Evolutionary conservation across 2,329 filamentous ascomycete species (phyloP), one percentile per base, ranked within the genome.

Genomic region (Alternaria triticimaculans): DNA sequence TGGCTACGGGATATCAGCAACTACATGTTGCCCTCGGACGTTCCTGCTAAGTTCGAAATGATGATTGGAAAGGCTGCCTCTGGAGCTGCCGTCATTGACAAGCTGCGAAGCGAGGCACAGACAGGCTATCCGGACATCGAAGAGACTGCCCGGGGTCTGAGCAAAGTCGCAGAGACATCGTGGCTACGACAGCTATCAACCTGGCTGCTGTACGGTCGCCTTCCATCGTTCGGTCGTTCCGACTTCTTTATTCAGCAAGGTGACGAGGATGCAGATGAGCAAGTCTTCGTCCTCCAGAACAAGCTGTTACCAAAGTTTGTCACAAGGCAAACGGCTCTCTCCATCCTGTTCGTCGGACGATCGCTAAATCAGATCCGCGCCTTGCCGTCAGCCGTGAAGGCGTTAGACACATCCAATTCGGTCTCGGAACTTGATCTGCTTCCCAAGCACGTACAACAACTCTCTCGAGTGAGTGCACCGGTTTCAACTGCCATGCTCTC

Each of bases 121-220:
- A 98, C 95, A 7, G 96, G 96, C 14, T 98, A 96, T 79, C 84
- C 88, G 8, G 94, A 97, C 74, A 89, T 99, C 59, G 93, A 95
- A 76, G 87, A 89, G 62, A 90, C 92, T 43, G 91, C 93, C 0
- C 82, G 89, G 66, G 88, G 90, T 62, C 82, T 98, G 37, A 87
- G 93, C n/a, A 87, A 84, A 14, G 84, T 93, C 21, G 94, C 94
- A 0, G 95, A 99, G 81, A 91, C 88, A 28, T 92, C 94, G 9
- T 99, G 96, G 96, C 83, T 98, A 75, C 92, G 93, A 78, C 94
- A 97, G 76, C 86, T 96, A 11, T 92, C 93, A 5, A 92, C 92
- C 25, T 99, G 95, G 95, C 86, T 98, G 9, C 81, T 98, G 14
- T 96, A 97, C 78, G 96, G 96, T 6, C 89, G 91, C 55, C 81